Percentiles rank a stretch among this genome's conserved stretches.
phyloP scores from a whole-genome alignment of 306 rosid species.

The Vigna nakashimae region DNA sequence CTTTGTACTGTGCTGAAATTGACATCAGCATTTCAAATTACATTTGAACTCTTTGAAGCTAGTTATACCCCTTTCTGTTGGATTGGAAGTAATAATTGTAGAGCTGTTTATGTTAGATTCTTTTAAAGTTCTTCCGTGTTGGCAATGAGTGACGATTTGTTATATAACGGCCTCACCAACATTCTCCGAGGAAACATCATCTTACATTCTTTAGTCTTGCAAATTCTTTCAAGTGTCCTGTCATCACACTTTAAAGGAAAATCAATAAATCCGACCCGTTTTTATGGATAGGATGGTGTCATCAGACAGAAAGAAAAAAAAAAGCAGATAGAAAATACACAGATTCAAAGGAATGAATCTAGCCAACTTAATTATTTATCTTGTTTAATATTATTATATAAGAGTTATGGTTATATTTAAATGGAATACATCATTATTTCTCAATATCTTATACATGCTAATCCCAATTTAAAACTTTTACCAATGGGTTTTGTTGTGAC shows the following conservation, averaged over 20 bases:
- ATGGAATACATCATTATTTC: too few species aligned
- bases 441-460: too few species aligned
- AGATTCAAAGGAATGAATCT: too few species aligned
- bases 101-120: neutral
- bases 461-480: too few species aligned
- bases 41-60: neutral
- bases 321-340: neutral
- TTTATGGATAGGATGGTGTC: neutral
- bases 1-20: neutral
- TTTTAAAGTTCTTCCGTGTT: neutral
- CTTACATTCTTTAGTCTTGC: neutral
- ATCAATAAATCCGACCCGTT: neutral
- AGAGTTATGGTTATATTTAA: too few species aligned
- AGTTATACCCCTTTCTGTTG: neutral
- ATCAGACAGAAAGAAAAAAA: neutral
- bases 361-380: too few species aligned
- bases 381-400: too few species aligned
- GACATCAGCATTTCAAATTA: neutral
- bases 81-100: neutral
- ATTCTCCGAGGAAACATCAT: slow-evolving; percentile 1
- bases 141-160: slow-evolving; percentile 1
- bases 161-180: neutral
- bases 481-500: too few species aligned
- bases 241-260: neutral
- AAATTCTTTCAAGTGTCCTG: neutral